Percentiles rank a stretch among this genome's conserved stretches.
Conservation (phyloP, 1,139 yeast species). For the Cylindricascospora bacillispora region DNA sequence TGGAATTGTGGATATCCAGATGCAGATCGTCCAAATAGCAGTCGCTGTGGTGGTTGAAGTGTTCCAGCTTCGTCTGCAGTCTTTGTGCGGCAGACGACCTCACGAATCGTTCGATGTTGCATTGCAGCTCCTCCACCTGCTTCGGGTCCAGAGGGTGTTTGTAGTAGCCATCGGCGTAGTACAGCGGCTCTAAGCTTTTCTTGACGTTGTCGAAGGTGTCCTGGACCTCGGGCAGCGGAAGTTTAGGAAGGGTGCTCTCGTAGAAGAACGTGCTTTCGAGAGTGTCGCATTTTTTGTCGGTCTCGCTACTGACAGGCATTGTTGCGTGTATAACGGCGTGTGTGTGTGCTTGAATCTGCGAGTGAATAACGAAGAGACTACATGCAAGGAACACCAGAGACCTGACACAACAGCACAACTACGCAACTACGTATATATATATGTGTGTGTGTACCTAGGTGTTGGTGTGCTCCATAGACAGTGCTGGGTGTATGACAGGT, state of each 20-base stretch:
- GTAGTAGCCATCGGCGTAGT: slow-evolving; percentile 24
- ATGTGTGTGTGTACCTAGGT: no score
- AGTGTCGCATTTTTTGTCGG: slow-evolving; percentile 1
- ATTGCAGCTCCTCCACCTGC: slow-evolving; percentile 10
- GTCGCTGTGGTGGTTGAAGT: slow-evolving; percentile 31
- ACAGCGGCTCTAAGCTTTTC: slow-evolving; percentile 21
- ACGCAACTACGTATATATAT: no score
- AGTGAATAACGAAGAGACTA: no score
- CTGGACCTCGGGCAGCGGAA: slow-evolving; percentile 19
- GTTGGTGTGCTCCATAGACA: no score
- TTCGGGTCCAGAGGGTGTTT: slow-evolving; percentile 18
- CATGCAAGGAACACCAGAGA: no score
- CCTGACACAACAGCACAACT: no score
- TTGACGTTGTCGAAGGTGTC: slow-evolving; percentile 16
- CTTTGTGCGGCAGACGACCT: slow-evolving; percentile 31
- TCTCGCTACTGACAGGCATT: no score
- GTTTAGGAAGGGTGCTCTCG: slow-evolving; percentile 16
- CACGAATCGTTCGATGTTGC: slow-evolving; percentile 32
- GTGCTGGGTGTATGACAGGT: no score
- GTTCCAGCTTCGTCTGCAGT: slow-evolving; percentile 41
- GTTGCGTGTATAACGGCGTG: no score
- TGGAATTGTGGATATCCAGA: slow-evolving; percentile 41
- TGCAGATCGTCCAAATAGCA: slow-evolving; percentile 46
- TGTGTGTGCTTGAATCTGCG: no score
- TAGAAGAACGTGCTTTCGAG: slow-evolving; percentile 7